Conservation (phyloP, 257 asterid species). For the Scutellaria baicalensis region DNA sequence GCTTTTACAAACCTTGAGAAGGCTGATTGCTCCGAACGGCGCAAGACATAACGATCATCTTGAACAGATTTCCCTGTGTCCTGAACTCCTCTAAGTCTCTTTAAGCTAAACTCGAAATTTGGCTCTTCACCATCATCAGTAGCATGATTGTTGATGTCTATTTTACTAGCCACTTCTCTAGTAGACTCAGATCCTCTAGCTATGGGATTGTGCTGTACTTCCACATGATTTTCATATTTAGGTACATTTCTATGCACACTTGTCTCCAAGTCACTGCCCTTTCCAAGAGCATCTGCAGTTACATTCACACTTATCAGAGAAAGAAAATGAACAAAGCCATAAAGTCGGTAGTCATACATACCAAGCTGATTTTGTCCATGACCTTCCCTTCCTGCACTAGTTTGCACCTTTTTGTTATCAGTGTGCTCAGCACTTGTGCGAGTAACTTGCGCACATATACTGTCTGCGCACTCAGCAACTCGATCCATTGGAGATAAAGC, state of each 20-base stretch:
- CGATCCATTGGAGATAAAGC: conserved; percentile 45
- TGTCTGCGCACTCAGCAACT: conserved; percentile 45
- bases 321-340: conserved; percentile 7
- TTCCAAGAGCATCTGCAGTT: conserved; percentile 32
- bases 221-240: conserved; percentile 36
- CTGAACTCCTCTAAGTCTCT: conserved; percentile 51
- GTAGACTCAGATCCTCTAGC: conserved; percentile 36
- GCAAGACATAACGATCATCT: conserved; percentile 53
- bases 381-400: conserved; percentile 28
- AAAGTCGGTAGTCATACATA: conserved; percentile 15
- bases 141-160: conserved; percentile 26
- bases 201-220: conserved; percentile 22
- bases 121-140: conserved; percentile 30
- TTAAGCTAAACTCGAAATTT: conserved; percentile 49
- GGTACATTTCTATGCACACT: conserved; percentile 22
- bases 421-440: conserved; percentile 47
- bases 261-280: conserved; percentile 26
- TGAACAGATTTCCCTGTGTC: conserved; percentile 36
- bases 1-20: conserved; percentile 63
- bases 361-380: conserved; percentile 40
- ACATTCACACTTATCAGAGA: conserved; percentile 5
- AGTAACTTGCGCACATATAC: conserved; percentile 60
- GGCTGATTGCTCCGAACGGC: conserved; percentile 73
- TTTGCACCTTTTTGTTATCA: conserved; percentile 27
- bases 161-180: conserved; percentile 31